Evolutionary conservation across 2,329 filamentous ascomycete species (phyloP).

Genomic region (Annulohypoxylon truncatum): DNA sequence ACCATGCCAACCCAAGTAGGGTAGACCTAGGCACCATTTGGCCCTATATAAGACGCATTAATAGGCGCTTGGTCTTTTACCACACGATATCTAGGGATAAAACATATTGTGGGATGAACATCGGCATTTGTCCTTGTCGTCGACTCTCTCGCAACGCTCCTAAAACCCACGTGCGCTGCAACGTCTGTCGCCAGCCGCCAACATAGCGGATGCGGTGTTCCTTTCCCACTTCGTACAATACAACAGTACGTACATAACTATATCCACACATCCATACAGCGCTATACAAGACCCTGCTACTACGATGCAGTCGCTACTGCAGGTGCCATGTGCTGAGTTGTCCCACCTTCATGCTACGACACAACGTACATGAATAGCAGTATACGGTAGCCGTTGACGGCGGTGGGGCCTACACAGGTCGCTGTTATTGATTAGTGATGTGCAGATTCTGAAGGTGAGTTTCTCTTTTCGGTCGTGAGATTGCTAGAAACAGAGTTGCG

Average conservation of each 20-base stretch:
- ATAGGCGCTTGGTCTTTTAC: neutral
- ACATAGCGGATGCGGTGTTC: conserved; percentile 35
- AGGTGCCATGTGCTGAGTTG: conserved; percentile 41
- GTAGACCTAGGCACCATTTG: neutral
- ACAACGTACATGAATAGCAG: conserved; percentile 21
- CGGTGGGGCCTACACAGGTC: conserved; percentile 14
- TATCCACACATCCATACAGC: conserved; percentile 1
- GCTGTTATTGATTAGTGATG: conserved; percentile 8
- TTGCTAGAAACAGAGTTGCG: conserved; percentile 24
- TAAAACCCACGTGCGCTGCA: conserved; percentile 39
- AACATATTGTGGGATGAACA: conserved; percentile 30
- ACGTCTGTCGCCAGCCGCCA: conserved; percentile 34
- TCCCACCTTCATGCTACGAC: conserved; percentile 36
- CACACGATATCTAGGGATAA: conserved; percentile 6
- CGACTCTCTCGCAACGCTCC: conserved; percentile 24
- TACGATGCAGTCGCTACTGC: conserved; percentile 41
- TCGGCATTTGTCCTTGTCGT: conserved; percentile 31
- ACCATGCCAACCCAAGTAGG: conserved; percentile 21
- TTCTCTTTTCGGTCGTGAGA: conserved; percentile 21
- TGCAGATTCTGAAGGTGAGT: conserved; percentile 11
- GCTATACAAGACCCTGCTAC: conserved; percentile 32
- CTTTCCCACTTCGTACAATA: conserved; percentile 37
- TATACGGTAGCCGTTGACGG: conserved; percentile 15
- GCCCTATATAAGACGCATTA: conserved; percentile 17
- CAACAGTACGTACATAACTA: conserved; percentile 22